phyloP scores from a whole-genome alignment of 1,284 basidiomycete species.

The Irpex sp. region DNA sequence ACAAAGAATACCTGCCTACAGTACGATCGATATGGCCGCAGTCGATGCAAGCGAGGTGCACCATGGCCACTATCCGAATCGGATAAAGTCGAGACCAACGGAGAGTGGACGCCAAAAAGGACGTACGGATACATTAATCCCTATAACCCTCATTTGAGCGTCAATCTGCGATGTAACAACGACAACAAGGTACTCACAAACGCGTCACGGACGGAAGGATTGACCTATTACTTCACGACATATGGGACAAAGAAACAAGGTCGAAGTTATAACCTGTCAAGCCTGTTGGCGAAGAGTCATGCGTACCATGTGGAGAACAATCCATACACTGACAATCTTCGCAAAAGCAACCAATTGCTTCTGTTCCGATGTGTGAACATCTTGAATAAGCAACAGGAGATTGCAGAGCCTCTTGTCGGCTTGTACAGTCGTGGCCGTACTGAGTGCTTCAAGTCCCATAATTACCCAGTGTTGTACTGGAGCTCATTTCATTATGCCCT shows the following conservation, averaged over 20 bases:
- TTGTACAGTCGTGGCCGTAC: conserved; percentile 15
- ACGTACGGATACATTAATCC: conserved; percentile 21
- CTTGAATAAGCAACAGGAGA: conserved; percentile 32
- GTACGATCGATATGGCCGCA: conserved; percentile 4
- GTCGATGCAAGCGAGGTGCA: conserved; percentile 32
- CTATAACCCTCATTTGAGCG: conserved; percentile 25
- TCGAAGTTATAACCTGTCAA: conserved; percentile 24
- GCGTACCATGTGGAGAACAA: conserved; percentile 11
- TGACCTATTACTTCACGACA: conserved; percentile 25
- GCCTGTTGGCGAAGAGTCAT: conserved; percentile 26
- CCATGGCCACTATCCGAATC: conserved; percentile 25
- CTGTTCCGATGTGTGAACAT: conserved; percentile 24
- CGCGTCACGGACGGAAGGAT: conserved; percentile 22
- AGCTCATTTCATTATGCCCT: neutral
- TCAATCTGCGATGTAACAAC: conserved; percentile 28
- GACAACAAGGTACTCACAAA: conserved; percentile 34
- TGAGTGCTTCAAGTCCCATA: neutral
- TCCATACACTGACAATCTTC: neutral
- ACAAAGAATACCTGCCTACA: neutral
- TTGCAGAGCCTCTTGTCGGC: conserved; percentile 31
- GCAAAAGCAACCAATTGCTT: conserved; percentile 12
- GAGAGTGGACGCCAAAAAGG: conserved; percentile 15
- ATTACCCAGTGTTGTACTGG: neutral
- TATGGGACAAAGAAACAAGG: conserved; percentile 27
- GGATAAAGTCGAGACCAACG: conserved; percentile 20